These are phyloP conservation scores for Talaromyces sp. DNA, from an alignment of 2,329 filamentous ascomycete genomes.

Conservation along the genomic window DNA sequence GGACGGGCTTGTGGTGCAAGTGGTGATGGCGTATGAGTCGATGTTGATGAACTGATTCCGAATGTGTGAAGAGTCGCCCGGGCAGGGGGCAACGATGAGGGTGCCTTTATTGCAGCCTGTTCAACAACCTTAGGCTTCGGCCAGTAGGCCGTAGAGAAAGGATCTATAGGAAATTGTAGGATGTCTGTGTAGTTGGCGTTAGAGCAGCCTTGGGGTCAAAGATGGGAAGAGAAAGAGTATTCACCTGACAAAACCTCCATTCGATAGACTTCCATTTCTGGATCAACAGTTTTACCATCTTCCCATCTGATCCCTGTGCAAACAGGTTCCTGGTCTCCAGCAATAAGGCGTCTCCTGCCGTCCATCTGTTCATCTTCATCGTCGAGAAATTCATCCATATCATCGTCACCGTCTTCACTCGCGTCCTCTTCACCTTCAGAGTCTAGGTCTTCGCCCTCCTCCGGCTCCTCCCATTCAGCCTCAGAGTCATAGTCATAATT, in stretches of 20 bases:
- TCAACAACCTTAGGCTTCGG: conserved; percentile 31
- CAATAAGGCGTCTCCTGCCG: conserved; percentile 56
- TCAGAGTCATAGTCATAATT: conserved; percentile 66
- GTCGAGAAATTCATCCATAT: conserved; percentile 86
- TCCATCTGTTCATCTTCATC: conserved; percentile 65
- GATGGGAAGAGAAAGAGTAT: conserved; percentile 16
- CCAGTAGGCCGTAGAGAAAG: conserved; percentile 84
- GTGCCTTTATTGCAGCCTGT: conserved; percentile 21
- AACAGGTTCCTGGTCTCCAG: conserved; percentile 68
- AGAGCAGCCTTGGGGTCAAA: conserved; percentile 1
- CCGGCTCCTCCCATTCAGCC: conserved; percentile 62
- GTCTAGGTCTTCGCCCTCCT: conserved; percentile 68
- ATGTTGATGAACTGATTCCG: neutral
- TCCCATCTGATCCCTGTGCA: conserved; percentile 85
- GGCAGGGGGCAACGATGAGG: neutral
- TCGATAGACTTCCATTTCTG: conserved; percentile 57
- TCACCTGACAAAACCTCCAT: conserved; percentile 72
- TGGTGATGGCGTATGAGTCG: conserved; percentile 20
- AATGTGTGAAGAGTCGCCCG: conserved; percentile 22
- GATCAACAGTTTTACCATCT: conserved; percentile 44
- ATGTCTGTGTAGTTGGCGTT: conserved; percentile 32
- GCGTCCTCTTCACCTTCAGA: conserved; percentile 62
- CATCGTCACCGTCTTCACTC: conserved; percentile 67
- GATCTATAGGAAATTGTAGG: conserved; percentile 65
- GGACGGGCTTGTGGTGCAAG: conserved; percentile 1